Conservation (phyloP, 176 grass and related monocot genomes). For the Musa acuminata region DNA sequence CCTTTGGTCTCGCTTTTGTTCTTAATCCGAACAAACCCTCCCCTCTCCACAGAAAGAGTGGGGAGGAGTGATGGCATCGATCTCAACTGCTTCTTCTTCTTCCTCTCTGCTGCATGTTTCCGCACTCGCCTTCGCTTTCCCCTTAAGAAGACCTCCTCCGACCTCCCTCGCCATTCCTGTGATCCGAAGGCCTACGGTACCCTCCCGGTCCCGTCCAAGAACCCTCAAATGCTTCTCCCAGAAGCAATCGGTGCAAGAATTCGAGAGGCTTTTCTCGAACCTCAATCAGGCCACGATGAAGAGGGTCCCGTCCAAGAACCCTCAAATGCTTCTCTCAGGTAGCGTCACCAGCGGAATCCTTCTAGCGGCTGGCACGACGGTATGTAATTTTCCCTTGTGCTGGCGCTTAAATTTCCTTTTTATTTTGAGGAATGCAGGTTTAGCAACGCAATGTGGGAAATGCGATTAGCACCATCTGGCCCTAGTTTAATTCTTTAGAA, state of each 20-base stretch:
- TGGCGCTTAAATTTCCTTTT: neutral
- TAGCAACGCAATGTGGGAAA: conserved; percentile 2
- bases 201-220: neutral
- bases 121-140: neutral
- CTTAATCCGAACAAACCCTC: too few relatives aligned
- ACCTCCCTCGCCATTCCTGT: neutral
- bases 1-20: too few relatives aligned
- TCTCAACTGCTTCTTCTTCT: neutral
- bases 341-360: conserved; percentile 58
- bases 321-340: conserved; percentile 25
- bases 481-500: neutral
- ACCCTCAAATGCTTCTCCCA: conserved; percentile 32
- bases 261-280: conserved; percentile 85
- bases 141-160: neutral
- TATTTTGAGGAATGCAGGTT: neutral
- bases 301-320: conserved; percentile 10
- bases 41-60: neutral
- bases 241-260: conserved; percentile 28
- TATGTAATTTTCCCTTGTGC: conserved; percentile 12
- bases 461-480: neutral
- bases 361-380: conserved; percentile 83
- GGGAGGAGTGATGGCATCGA: neutral
- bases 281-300: conserved; percentile 84
- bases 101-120: neutral
- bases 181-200: neutral